Conservation (phyloP, 371 early-diverging fungal species). For the Nematocida parisii region DNA sequence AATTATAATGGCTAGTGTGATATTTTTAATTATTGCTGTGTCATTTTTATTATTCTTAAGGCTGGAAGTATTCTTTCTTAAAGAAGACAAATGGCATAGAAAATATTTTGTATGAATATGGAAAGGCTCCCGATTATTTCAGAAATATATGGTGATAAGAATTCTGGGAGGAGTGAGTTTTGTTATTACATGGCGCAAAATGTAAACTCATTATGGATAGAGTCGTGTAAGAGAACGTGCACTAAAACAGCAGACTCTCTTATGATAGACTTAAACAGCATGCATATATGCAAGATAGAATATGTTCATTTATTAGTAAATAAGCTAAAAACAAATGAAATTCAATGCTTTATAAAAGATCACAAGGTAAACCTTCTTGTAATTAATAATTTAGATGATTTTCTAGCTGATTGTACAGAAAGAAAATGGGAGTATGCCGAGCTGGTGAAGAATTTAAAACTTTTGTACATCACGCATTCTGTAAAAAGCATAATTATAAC, state of each 20-base stretch:
- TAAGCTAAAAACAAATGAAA: constrained; percentile 19
- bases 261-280: constrained; percentile 10
- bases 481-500: constrained; percentile 5
- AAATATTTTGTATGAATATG: constrained; percentile 26
- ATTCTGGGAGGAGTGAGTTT: constrained; percentile 13
- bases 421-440: not conserved
- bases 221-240: not conserved
- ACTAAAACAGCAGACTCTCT: constrained; percentile 11
- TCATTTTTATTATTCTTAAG: not conserved
- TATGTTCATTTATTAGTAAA: constrained; percentile 4
- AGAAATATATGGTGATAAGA: constrained; percentile 38
- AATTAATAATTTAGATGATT: not conserved
- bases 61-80: not conserved
- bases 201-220: constrained; percentile 36
- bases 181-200: constrained; percentile 4
- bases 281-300: constrained; percentile 3
- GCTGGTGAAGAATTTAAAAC: constrained; percentile 1
- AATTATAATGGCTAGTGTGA: not conserved
- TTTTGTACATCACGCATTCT: not conserved
- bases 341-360: not conserved
- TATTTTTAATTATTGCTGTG: constrained; percentile 3
- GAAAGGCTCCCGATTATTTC: constrained; percentile 24
- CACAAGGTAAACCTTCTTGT: constrained; percentile 1
- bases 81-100: not conserved
- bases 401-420: not conserved